Evolutionary conservation across 148 eudicot genomes (phyloP).

Genomic region (Gaultheria prostrata): DNA sequence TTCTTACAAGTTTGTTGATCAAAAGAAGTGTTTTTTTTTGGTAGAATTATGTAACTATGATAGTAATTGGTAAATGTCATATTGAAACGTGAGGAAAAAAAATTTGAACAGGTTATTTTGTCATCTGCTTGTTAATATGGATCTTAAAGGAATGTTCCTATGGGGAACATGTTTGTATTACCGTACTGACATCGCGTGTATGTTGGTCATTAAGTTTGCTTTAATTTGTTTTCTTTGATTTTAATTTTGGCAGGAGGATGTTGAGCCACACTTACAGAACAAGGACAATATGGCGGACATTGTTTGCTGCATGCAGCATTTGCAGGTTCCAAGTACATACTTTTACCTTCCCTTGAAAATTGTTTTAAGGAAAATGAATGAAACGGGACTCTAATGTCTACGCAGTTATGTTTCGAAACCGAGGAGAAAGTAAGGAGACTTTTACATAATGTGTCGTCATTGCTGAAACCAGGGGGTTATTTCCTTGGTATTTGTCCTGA

Average conservation of each 20-base stretch:
- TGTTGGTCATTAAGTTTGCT: not conserved
- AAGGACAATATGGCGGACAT: constrained; percentile 64
- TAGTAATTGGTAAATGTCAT: not conserved
- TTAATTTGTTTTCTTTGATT: constrained; percentile 8
- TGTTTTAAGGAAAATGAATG: not conserved
- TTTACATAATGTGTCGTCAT: constrained; percentile 74
- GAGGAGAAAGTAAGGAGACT: constrained; percentile 85
- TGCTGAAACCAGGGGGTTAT: constrained; percentile 98
- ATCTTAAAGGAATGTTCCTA: not conserved
- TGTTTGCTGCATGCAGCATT: constrained; percentile 94
- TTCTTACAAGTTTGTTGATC: too few species aligned
- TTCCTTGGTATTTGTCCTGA: constrained; percentile 95
- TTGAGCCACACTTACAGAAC: constrained; percentile 51
- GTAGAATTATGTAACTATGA: too few species aligned
- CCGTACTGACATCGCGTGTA: not conserved
- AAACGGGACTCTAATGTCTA: constrained; percentile 5
- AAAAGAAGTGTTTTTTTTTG: not conserved
- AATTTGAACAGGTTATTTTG: not conserved
- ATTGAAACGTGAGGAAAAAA: not conserved
- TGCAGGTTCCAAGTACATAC: constrained; percentile 56
- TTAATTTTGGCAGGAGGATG: constrained; percentile 54
- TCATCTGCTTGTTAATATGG: not conserved
- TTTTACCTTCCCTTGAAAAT: not conserved
- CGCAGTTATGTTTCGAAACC: constrained; percentile 80
- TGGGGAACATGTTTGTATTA: not conserved